Percentiles rank a stretch among this genome's conserved stretches.
phyloP scores from a whole-genome alignment of 148 eudicot species.

The Gaultheria prostrata region DNA sequence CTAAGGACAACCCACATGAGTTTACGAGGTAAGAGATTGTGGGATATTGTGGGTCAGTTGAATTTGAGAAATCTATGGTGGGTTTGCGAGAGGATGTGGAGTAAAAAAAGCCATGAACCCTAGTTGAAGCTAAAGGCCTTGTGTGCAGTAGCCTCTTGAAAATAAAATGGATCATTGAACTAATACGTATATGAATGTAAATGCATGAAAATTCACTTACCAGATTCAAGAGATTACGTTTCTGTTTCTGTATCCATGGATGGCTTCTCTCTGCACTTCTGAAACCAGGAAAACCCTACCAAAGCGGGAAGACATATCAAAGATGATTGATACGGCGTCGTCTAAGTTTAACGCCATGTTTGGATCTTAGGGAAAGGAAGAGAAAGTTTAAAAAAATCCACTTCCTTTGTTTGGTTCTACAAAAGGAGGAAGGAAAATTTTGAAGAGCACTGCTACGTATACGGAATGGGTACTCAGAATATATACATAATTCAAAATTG shows the following conservation, averaged over 20 bases:
- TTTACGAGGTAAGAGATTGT: conserved; percentile 11
- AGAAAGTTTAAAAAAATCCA: too few relatives aligned
- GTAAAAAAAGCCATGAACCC: background rate
- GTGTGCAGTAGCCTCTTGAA: background rate
- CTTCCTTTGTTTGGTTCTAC: too few relatives aligned
- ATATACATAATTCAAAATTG: too few relatives aligned
- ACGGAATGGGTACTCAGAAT: too few relatives aligned
- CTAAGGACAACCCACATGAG: conserved; percentile 20
- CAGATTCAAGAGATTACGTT: background rate
- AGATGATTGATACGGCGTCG: background rate
- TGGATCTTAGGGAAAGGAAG: too few relatives aligned
- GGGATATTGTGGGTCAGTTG: background rate
- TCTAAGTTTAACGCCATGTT: too few relatives aligned
- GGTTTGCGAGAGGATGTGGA: conserved; percentile 5
- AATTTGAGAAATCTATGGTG: background rate
- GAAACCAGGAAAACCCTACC: background rate
- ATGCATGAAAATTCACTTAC: background rate
- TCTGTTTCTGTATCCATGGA: background rate
- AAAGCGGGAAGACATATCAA: too few relatives aligned
- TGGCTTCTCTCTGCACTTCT: background rate
- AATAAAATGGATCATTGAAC: conserved; percentile 9
- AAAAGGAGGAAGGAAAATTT: too few relatives aligned
- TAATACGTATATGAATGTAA: background rate
- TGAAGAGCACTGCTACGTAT: too few relatives aligned
- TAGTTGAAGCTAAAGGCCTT: background rate